Base-by-base conservation (phyloP, 768 basidiomycete species). In the Filobasidium wieringae region DNA sequence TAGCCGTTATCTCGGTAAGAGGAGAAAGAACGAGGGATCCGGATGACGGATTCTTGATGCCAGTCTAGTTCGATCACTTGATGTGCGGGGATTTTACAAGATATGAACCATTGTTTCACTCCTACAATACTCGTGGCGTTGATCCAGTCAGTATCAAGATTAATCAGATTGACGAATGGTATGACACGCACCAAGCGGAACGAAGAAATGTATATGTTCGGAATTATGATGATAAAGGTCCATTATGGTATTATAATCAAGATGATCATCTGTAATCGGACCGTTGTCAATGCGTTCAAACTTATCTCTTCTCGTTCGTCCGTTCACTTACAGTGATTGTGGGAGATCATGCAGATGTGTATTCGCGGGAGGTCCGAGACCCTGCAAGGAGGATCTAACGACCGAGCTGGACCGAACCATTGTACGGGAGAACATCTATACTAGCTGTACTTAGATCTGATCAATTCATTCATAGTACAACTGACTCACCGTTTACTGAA, bases 171-270 rank as follows among this genome's bases (percentile, higher is more conserved):
- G n/a, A n/a, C n/a, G n/a, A n/a, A n/a, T n/a, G n/a, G n/a, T n/a
- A 19, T 22, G 32, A 39, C 26, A 3, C 58, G 27, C 53, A 60
- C 60, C 60, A 9, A 61, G 55, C 0, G 70, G 68, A n/a, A 71
- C 70, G 52, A 73, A 65, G 56, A 73, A 73, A 51, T 73, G 72
- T 17, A 73, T 57, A 9, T 40, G 31, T 47, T 43, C 37, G 26
- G 30, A 49, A 45, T 71, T 68, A 33, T 64, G 64, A 52, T 67
- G 68, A 64, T 67, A 71, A 11, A 73, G 50, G 47, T 70, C 68
- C 58, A 69, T 66, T 24, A 73, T 69, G 12, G 68, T 71, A 40
- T 68, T 63, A 53, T 73, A 71, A 49, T 73, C 72, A n/a, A 73
- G 62, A 51, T 73, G 72, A 52, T 73, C 72, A 36, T 73, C 72